phyloP scores from a whole-genome alignment of 495 filamentous ascomycete species.

The Podospora sp. region DNA sequence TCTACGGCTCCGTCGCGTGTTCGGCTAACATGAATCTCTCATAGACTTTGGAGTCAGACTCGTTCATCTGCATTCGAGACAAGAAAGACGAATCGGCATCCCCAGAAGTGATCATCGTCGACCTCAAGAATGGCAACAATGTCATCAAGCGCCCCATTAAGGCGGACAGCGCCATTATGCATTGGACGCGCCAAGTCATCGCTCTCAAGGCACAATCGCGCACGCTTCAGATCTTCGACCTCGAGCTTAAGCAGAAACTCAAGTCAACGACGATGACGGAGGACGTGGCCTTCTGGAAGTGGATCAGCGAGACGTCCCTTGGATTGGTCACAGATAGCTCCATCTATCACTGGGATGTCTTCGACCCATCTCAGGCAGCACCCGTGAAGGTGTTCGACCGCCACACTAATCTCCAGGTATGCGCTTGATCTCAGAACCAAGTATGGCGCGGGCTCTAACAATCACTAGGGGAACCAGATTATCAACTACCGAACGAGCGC shows the following conservation, averaged over 20 bases:
- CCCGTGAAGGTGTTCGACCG: slow-evolving; percentile 92
- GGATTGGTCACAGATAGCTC: slow-evolving; percentile 87
- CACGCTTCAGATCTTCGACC: slow-evolving; percentile 97
- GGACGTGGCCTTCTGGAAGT: slow-evolving; percentile 98
- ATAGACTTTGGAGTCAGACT: slow-evolving; percentile 96
- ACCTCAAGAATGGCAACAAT: slow-evolving; percentile 93
- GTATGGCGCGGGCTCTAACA: slow-evolving; percentile 4
- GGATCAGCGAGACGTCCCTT: slow-evolving; percentile 85
- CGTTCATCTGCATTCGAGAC: slow-evolving; percentile 93
- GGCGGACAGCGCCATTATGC: slow-evolving; percentile 99
- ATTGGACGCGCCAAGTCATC: slow-evolving; percentile 94
- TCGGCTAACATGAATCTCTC: slow-evolving; percentile 27
- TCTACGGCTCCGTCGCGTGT: slow-evolving; percentile 10
- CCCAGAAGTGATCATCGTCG: slow-evolving; percentile 94
- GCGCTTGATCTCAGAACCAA: slow-evolving; percentile 31
- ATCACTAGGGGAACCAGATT: slow-evolving; percentile 82
- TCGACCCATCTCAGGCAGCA: slow-evolving; percentile 71
- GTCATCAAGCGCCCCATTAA: slow-evolving; percentile 94
- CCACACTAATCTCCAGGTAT: slow-evolving; percentile 81
- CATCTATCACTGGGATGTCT: slow-evolving; percentile 98
- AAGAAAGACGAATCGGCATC: slow-evolving; percentile 76
- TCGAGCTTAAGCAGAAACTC: slow-evolving; percentile 84
- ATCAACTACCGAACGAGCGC: slow-evolving; percentile 98
- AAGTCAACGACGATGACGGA: slow-evolving; percentile 95
- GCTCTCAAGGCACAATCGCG: slow-evolving; percentile 88